Conservation (phyloP, 2,329 filamentous ascomycete genomes). For the Bipolaris gigantea region DNA sequence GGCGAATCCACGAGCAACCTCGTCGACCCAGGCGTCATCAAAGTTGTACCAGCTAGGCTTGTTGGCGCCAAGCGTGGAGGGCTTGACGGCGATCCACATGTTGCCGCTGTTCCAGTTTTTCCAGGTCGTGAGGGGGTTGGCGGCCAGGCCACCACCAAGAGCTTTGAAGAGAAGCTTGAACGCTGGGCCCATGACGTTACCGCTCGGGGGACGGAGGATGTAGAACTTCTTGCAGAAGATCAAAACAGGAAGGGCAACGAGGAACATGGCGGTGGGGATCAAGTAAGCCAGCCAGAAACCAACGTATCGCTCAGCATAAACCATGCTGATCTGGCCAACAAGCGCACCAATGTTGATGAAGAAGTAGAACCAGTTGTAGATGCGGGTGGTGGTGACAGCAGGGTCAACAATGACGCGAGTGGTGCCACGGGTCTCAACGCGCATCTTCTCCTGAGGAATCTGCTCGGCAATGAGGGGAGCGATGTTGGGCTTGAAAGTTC, state of each 20-base stretch:
- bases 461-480: slow-evolving; percentile 63
- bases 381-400: slow-evolving; percentile 65
- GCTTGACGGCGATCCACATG: slow-evolving; percentile 68
- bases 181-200: slow-evolving; percentile 69
- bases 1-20: slow-evolving; percentile 65
- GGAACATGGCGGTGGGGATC: slow-evolving; percentile 67
- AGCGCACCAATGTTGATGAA: slow-evolving; percentile 46
- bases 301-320: slow-evolving; percentile 52
- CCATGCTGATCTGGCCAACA: slow-evolving; percentile 43
- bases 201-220: slow-evolving; percentile 63
- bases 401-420: slow-evolving; percentile 68
- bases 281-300: slow-evolving; percentile 75
- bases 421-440: slow-evolving; percentile 50
- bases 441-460: slow-evolving; percentile 59
- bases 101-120: slow-evolving; percentile 57
- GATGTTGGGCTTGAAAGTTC: slow-evolving; percentile 70
- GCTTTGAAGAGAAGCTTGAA: slow-evolving; percentile 56
- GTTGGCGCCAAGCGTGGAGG: slow-evolving; percentile 59
- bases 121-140: slow-evolving; percentile 60
- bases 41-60: slow-evolving; percentile 75
- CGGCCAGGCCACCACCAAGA: slow-evolving; percentile 59
- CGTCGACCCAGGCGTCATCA: slow-evolving; percentile 80
- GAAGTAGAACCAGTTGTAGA: slow-evolving; percentile 60
- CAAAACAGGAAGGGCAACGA: slow-evolving; percentile 62
- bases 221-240: slow-evolving; percentile 63